phyloP scores from a whole-genome alignment of 2,329 filamentous ascomycete genomes.

The Stagonosporopsis tanaceti region DNA sequence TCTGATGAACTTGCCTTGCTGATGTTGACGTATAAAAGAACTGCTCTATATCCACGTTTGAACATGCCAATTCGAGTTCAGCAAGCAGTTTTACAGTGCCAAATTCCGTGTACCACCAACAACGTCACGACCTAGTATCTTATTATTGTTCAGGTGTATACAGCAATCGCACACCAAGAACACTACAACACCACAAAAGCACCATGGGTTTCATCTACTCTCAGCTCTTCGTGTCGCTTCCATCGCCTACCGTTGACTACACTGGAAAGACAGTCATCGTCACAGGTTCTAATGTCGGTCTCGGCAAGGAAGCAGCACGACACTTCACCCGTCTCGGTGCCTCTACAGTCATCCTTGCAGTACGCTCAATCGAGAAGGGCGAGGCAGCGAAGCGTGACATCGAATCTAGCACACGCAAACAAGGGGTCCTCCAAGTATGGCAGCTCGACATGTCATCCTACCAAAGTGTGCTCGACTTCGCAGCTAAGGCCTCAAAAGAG shows the following conservation, averaged over 20 bases:
- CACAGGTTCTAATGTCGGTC: constrained; percentile 47
- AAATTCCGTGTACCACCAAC: neutral
- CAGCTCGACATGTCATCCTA: constrained; percentile 35
- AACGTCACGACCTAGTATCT: neutral
- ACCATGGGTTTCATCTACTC: constrained; percentile 13
- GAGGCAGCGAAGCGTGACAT: constrained; percentile 37
- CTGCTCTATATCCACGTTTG: neutral
- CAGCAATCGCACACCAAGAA: neutral
- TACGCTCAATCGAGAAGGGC: constrained; percentile 41
- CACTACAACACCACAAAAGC: neutral
- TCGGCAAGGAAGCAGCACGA: constrained; percentile 42
- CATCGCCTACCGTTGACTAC: constrained; percentile 22
- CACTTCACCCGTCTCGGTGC: constrained; percentile 37
- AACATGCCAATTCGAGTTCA: neutral
- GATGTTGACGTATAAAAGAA: neutral
- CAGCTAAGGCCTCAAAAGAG: constrained; percentile 26
- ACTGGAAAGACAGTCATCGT: constrained; percentile 52
- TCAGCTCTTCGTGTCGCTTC: constrained; percentile 44
- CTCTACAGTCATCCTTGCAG: constrained; percentile 41
- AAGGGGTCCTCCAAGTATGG: constrained; percentile 33
- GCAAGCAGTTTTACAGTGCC: neutral
- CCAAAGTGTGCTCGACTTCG: constrained; percentile 29
- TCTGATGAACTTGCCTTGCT: neutral
- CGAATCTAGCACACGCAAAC: constrained; percentile 19
- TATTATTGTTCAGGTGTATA: neutral